These are phyloP conservation scores for Exophiala lecanii-corni DNA, from an alignment of 2,329 filamentous ascomycete species.

Conservation along the genomic window DNA sequence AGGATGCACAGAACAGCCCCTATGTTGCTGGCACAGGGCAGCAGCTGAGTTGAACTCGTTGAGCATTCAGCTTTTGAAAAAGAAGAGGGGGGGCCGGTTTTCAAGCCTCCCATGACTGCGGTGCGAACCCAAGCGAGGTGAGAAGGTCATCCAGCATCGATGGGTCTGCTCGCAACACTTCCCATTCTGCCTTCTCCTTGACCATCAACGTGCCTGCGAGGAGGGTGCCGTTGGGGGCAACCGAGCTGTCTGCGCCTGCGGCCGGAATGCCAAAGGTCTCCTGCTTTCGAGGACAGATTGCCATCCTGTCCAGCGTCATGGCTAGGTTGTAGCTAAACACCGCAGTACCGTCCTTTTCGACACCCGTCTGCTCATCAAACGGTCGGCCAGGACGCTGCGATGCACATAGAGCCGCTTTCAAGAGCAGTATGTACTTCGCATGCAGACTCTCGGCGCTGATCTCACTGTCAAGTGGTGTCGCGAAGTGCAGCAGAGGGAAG, in stretches of 20 bases:
- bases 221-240: constrained; percentile 54
- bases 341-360: constrained; percentile 16
- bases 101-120: background rate
- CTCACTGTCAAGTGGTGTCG: constrained; percentile 15
- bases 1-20: too few species aligned
- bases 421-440: constrained; percentile 38
- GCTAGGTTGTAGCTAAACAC: constrained; percentile 56
- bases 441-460: constrained; percentile 29
- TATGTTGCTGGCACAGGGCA: too few species aligned
- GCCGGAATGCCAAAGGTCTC: constrained; percentile 42
- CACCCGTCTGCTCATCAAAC: constrained; percentile 8
- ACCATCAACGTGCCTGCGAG: constrained; percentile 57
- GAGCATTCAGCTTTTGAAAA: too few species aligned
- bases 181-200: constrained; percentile 52
- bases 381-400: constrained; percentile 4
- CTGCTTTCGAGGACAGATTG: constrained; percentile 47
- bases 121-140: constrained; percentile 37
- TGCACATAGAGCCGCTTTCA: constrained; percentile 35
- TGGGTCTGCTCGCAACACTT: constrained; percentile 40
- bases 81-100: too few species aligned
- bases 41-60: too few species aligned
- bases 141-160: constrained; percentile 43
- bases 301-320: constrained; percentile 52
- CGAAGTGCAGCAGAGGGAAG: constrained; percentile 23
- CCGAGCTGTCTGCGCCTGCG: constrained; percentile 36